phyloP scores from a whole-genome alignment of 352 stramenopile species.

The Phytopythium aichiense region DNA sequence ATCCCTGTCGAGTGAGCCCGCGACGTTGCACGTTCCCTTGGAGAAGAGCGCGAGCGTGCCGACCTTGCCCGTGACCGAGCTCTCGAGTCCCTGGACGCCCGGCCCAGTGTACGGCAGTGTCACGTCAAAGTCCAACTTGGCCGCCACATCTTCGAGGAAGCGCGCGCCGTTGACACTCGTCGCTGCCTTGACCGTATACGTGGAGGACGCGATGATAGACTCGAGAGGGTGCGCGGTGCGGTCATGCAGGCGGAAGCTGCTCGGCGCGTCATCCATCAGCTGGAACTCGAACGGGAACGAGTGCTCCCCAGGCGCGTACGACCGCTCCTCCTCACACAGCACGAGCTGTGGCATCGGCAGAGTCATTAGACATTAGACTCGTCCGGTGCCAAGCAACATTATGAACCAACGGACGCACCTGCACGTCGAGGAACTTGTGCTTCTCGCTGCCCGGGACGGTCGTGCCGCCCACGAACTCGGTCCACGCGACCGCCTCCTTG shows the following conservation, averaged over 20 bases:
- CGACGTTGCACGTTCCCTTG: constrained; percentile 24
- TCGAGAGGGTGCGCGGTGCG: constrained; percentile 16
- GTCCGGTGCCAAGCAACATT: not conserved
- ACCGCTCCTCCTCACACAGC: constrained; percentile 34
- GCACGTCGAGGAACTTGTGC: constrained; percentile 6
- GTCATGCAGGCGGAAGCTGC: constrained; percentile 17
- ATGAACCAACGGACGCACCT: not conserved
- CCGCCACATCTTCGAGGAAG: constrained; percentile 5
- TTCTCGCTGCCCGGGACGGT: constrained; percentile 3
- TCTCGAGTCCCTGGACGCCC: constrained; percentile 5
- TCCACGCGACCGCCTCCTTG: constrained; percentile 31
- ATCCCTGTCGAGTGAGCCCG: constrained; percentile 21
- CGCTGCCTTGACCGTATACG: constrained; percentile 17
- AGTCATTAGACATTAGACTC: too few species aligned
- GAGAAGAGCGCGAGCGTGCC: constrained; percentile 13
- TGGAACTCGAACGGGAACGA: constrained; percentile 19
- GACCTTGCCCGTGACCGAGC: constrained; percentile 7
- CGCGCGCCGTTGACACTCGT: not conserved
- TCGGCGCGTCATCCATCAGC: constrained; percentile 12
- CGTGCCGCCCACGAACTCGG: constrained; percentile 13
- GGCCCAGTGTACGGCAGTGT: not conserved
- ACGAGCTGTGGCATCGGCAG: constrained; percentile 25
- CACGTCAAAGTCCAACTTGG: constrained; percentile 5
- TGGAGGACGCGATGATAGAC: constrained; percentile 23
- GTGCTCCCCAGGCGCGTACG: constrained; percentile 40